Base-by-base conservation (phyloP, 331 rosid genomes). In the Acacia pycnantha region DNA sequence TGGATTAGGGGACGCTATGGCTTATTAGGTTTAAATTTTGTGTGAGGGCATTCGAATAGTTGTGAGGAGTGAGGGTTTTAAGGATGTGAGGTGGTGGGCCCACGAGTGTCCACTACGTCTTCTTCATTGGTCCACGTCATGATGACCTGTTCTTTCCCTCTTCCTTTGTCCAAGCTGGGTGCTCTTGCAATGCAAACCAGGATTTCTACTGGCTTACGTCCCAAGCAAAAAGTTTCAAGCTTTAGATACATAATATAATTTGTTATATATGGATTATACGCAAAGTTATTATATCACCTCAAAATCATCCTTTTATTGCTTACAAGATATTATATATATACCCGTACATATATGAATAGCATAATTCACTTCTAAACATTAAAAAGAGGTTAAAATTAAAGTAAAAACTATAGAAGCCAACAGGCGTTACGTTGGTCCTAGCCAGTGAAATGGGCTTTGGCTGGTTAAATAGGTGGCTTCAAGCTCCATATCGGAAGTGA, bases 51-150 rank as follows among this genome's bases (percentile, higher is more conserved):
- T 26, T 69, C 33, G 19, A 18, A 41, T 59, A 69, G 29, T 26
- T 18, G 1, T 3, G 46, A 56, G 51, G 51, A 8, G 29, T 6
- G 47, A 10, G 79, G 67, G 67, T 74, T 24, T 74, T 74, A 74
- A 29, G 78, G 50, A 10, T 21, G 50, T 74, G 22, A 21, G 59
- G 76, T 46, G 50, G 68, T 54, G 79, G 46, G 22, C 68, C 79
- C 40, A 59, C n/a, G 26, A 5, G 75, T 4, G 46, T 41, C 83
- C 77, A 82, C 71, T 22, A 64, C 83, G 69, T 56, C 70, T 65
- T 0, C 70, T 50, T 79, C 83, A 78, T 89, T 83, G 86, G 92
- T 83, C 89, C 89, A 56, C 46, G 79, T 81, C 85, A 81, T 81
- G 50, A 85, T 89, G 74, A 83, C 27, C 71, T 69, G 85, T 73